These are phyloP conservation scores for Fusarium sp. DNA, from an alignment of 2,329 filamentous ascomycete genomes.

Conservation along the genomic window DNA sequence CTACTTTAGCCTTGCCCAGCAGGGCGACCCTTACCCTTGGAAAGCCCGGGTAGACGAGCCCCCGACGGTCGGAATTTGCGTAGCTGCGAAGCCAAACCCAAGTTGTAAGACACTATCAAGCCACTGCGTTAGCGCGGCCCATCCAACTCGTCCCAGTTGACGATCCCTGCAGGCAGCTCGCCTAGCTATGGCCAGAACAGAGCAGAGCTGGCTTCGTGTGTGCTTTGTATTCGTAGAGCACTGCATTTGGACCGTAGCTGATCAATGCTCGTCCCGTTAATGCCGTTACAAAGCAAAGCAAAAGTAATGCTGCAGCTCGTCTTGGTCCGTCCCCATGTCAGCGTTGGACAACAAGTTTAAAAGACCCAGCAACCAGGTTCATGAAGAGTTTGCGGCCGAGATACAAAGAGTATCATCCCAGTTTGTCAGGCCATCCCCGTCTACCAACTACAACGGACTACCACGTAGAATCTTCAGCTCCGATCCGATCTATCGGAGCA, in stretches of 20 bases:
- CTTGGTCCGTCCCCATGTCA: not conserved
- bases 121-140: constrained; percentile 45
- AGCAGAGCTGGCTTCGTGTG: constrained; percentile 39
- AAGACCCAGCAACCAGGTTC: constrained; percentile 12
- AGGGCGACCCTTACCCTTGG: constrained; percentile 23
- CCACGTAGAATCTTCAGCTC: constrained; percentile 20
- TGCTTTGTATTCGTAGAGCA: constrained; percentile 25
- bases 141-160: constrained; percentile 24
- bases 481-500: constrained; percentile 40
- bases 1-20: constrained; percentile 11
- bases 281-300: not conserved
- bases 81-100: constrained; percentile 32
- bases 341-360: not conserved
- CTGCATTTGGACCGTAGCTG: constrained; percentile 21
- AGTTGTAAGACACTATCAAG: constrained; percentile 47
- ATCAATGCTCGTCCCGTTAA: constrained; percentile 18
- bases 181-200: constrained; percentile 19
- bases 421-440: constrained; percentile 11
- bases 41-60: constrained; percentile 35
- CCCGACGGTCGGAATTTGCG: constrained; percentile 46
- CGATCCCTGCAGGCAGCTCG: constrained; percentile 44
- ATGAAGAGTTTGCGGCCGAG: constrained; percentile 13
- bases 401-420: constrained; percentile 9
- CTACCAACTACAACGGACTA: constrained; percentile 2
- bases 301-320: constrained; percentile 1